Evolutionary conservation across 2,329 filamentous ascomycete genomes (phyloP).

Genomic region (Aspergillus neoniger): DNA sequence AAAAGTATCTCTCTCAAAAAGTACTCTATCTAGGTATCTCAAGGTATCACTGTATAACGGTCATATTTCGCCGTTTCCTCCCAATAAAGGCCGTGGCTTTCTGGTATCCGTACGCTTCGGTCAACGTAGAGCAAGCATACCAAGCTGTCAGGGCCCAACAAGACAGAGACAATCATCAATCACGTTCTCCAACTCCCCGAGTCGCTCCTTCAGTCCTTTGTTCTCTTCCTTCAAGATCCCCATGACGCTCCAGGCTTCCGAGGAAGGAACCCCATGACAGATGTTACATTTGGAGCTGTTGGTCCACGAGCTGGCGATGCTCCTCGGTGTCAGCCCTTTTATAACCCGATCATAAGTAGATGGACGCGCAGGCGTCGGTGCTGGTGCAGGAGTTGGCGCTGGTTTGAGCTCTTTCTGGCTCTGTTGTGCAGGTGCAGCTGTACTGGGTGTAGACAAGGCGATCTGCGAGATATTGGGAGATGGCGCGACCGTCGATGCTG

Average conservation of each 20-base stretch:
- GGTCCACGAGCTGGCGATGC: slow-evolving; percentile 34
- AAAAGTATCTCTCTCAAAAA: neutral
- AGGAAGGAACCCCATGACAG: slow-evolving; percentile 43
- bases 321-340: slow-evolving; percentile 42
- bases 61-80: neutral
- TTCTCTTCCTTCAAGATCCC: slow-evolving; percentile 59
- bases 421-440: slow-evolving; percentile 34
- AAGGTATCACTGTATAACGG: slow-evolving; percentile 13
- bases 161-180: slow-evolving; percentile 60
- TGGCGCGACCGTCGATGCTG: slow-evolving; percentile 40
- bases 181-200: slow-evolving; percentile 56
- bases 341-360: slow-evolving; percentile 48
- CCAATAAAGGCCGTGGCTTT: neutral
- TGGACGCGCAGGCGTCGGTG: slow-evolving; percentile 25
- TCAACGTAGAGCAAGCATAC: neutral
- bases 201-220: slow-evolving; percentile 51
- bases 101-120: neutral
- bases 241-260: slow-evolving; percentile 57
- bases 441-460: slow-evolving; percentile 31
- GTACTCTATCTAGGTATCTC: neutral
- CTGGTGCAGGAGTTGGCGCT: neutral
- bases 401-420: slow-evolving; percentile 34
- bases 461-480: slow-evolving; percentile 41
- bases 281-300: slow-evolving; percentile 41
- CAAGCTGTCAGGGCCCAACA: slow-evolving; percentile 40